Evolutionary conservation across 805 yeast species (phyloP).

Genomic region (Metschnikowia vanudenii): DNA sequence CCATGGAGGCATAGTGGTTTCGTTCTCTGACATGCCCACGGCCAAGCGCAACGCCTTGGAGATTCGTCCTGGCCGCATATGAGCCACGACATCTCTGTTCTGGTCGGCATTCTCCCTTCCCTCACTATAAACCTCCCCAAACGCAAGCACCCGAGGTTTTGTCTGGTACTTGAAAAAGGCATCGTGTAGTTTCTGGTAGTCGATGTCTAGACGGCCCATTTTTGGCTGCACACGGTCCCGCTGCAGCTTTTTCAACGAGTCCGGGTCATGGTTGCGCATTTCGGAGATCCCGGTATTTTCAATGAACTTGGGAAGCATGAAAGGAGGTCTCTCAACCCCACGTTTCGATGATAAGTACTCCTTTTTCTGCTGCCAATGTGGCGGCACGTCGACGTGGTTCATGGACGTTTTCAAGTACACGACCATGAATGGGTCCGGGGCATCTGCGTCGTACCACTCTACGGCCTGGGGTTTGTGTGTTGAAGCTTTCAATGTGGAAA

Average conservation of each 20-base stretch:
- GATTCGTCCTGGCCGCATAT: constrained; percentile 64
- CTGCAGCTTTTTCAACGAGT: constrained; percentile 65
- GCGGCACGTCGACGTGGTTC: constrained; percentile 74
- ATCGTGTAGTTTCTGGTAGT: constrained; percentile 74
- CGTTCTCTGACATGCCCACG: constrained; percentile 57
- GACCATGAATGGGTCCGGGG: constrained; percentile 69
- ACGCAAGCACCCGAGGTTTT: constrained; percentile 63
- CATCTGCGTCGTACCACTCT: constrained; percentile 86
- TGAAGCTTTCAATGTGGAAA: constrained; percentile 64
- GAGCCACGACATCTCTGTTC: constrained; percentile 28
- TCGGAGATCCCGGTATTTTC: constrained; percentile 81
- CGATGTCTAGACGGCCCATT: constrained; percentile 81
- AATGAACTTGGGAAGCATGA: constrained; percentile 75
- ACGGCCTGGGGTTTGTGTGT: constrained; percentile 67
- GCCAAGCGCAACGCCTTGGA: constrained; percentile 65
- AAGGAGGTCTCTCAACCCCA: constrained; percentile 67
- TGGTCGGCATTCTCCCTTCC: constrained; percentile 59
- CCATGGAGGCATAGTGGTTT: constrained; percentile 65
- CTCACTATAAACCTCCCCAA: constrained; percentile 80
- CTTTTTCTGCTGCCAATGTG: constrained; percentile 78
- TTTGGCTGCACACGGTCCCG: constrained; percentile 88
- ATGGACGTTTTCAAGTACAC: constrained; percentile 62
- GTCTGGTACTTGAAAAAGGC: constrained; percentile 84
- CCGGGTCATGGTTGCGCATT: constrained; percentile 71
- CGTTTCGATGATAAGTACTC: constrained; percentile 69